Conservation (phyloP, 202 grass and related monocot species). For the Panicum hallii region DNA sequence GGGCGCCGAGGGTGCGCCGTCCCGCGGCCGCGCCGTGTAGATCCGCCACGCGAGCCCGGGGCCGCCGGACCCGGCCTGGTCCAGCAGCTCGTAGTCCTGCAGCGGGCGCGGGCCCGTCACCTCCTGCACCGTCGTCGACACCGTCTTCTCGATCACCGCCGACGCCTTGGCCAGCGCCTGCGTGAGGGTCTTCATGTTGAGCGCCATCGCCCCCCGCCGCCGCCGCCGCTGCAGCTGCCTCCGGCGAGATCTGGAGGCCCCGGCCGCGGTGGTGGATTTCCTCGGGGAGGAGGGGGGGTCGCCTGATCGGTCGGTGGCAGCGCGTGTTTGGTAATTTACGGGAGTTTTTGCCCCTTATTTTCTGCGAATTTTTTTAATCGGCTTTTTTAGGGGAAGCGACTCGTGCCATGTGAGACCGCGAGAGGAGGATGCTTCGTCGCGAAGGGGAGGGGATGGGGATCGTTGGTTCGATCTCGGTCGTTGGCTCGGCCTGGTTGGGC, state of each 20-base stretch:
- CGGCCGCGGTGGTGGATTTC: slow-evolving; percentile 27
- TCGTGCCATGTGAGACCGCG: slow-evolving; percentile 42
- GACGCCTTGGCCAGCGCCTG: slow-evolving; percentile 97
- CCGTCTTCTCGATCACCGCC: slow-evolving; percentile 98
- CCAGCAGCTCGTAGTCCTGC: slow-evolving; percentile 97
- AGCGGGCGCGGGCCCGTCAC: slow-evolving; percentile 97
- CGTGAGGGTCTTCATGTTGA: slow-evolving; percentile 93
- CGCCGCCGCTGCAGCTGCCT: slow-evolving; percentile 14
- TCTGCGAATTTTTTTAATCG: not conserved
- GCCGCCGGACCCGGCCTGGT: slow-evolving; percentile 83
- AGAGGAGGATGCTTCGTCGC: slow-evolving; percentile 50
- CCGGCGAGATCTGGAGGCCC: slow-evolving; percentile 49
- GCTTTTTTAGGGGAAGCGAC: not conserved
- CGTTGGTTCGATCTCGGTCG: slow-evolving; percentile 32
- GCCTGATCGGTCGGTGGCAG: slow-evolving; percentile 54
- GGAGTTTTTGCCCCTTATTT: slow-evolving; percentile 25
- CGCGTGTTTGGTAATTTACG: slow-evolving; percentile 48
- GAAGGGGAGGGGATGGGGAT: slow-evolving; percentile 14
- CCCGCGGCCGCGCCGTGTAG: slow-evolving; percentile 73
- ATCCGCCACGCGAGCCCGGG: slow-evolving; percentile 89
- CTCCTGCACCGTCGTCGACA: slow-evolving; percentile 96
- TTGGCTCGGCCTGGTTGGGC: not conserved
- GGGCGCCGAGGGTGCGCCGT: slow-evolving; percentile 78
- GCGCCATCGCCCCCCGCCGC: slow-evolving; percentile 63
- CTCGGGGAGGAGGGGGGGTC: not conserved